Evolutionary conservation across 768 basidiomycete genomes (phyloP).

Genomic region (Boletales sp.): DNA sequence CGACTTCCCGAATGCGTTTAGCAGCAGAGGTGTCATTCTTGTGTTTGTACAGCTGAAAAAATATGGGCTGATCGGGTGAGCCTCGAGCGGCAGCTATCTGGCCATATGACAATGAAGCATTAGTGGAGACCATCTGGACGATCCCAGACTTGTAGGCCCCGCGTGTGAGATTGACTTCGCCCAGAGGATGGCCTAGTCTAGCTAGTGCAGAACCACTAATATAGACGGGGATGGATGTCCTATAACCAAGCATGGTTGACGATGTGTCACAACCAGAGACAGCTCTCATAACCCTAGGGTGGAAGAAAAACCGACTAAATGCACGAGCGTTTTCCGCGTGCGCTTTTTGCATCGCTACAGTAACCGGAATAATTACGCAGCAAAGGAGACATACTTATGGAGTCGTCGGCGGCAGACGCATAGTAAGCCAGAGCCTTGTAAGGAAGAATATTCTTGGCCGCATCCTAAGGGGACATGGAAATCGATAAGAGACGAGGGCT

Average conservation of each 20-base stretch:
- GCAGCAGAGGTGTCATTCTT: constrained; percentile 61
- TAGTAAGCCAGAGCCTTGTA: constrained; percentile 82
- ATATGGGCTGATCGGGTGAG: constrained; percentile 55
- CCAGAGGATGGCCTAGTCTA: constrained; percentile 85
- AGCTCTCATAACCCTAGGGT: constrained; percentile 72
- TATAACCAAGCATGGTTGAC: constrained; percentile 69
- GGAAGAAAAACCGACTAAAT: constrained; percentile 85
- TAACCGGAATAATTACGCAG: constrained; percentile 12
- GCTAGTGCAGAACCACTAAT: constrained; percentile 81
- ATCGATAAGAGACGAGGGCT: not conserved
- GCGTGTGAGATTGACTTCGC: constrained; percentile 78
- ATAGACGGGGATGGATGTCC: constrained; percentile 74
- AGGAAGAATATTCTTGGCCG: constrained; percentile 69
- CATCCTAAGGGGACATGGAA: constrained; percentile 39
- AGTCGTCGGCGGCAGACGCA: constrained; percentile 82
- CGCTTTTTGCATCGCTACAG: constrained; percentile 36
- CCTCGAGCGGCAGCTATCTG: constrained; percentile 58
- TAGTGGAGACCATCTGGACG: constrained; percentile 83
- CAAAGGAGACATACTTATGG: constrained; percentile 53
- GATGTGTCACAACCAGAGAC: constrained; percentile 65
- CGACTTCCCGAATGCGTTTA: constrained; percentile 66
- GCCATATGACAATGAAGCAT: constrained; percentile 64
- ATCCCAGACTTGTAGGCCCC: constrained; percentile 64
- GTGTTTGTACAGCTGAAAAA: constrained; percentile 89
- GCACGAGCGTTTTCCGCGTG: constrained; percentile 69